Percentiles rank a stretch among this genome's conserved stretches.
Evolutionary conservation across 108 stramenopile species (phyloP).

Genomic region (Nitzschia sp.): DNA sequence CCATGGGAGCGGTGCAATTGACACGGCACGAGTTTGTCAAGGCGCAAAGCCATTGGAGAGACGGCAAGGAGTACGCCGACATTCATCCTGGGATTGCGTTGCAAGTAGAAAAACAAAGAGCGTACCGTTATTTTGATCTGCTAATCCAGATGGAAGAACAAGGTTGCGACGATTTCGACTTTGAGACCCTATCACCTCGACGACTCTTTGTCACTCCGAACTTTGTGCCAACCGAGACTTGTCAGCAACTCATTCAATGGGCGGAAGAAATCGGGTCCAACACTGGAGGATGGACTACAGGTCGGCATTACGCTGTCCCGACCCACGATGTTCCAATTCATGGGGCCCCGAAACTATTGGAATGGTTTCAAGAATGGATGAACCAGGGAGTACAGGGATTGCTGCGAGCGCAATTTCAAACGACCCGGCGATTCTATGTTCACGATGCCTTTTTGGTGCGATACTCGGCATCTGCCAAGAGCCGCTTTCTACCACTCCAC

Average conservation of each 20-base stretch:
- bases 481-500: conserved; percentile 82
- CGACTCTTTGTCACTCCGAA: conserved; percentile 35
- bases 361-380: conserved; percentile 59
- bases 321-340: conserved; percentile 93
- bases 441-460: conserved; percentile 94
- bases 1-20: conserved; percentile 48
- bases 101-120: conserved; percentile 58
- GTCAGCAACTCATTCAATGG: conserved; percentile 52
- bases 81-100: conserved; percentile 56
- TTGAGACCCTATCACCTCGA: conserved; percentile 2
- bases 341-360: conserved; percentile 47
- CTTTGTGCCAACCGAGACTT: conserved; percentile 41
- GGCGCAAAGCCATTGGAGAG: conserved; percentile 71
- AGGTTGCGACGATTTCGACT: conserved; percentile 1
- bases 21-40: conserved; percentile 49
- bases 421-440: conserved; percentile 40
- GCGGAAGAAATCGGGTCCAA: conserved; percentile 39
- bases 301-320: conserved; percentile 95
- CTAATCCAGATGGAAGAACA: not conserved
- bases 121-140: conserved; percentile 46
- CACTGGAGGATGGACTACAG: conserved; percentile 83
- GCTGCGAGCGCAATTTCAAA: conserved; percentile 38
- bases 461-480: conserved; percentile 62
- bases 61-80: conserved; percentile 35
- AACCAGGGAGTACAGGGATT: conserved; percentile 9